Conservation (phyloP, 108 stramenopile species). For the Schizochytrium sp. region DNA sequence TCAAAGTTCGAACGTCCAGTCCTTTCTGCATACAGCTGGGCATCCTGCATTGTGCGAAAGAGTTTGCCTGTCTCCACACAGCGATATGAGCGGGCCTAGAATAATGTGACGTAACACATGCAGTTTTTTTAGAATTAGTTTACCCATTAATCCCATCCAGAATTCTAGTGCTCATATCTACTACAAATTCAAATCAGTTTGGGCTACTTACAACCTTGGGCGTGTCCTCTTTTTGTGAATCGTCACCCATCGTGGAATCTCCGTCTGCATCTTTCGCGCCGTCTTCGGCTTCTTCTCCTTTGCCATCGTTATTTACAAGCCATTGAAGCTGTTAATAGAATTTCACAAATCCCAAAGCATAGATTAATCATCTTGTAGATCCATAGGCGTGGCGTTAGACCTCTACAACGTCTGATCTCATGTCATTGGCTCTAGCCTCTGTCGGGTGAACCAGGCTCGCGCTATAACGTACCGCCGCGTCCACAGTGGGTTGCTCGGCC, state of each 20-base stretch:
- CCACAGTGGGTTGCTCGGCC: constrained; percentile 54
- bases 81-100: constrained; percentile 62
- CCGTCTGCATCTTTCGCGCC: constrained; percentile 60
- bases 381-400: no score
- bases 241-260: constrained; percentile 48
- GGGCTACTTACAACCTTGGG: constrained; percentile 15
- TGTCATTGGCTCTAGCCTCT: not conserved
- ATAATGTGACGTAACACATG: no score
- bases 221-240: not conserved
- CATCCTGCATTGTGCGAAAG: constrained; percentile 65
- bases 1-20: constrained; percentile 67
- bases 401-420: no score
- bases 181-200: not conserved
- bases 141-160: not conserved
- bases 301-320: constrained; percentile 71
- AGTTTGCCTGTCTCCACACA: constrained; percentile 64
- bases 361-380: no score
- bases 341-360: constrained; percentile 52
- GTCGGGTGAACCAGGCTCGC: not conserved
- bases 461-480: constrained; percentile 30
- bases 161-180: not conserved
- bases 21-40: constrained; percentile 67
- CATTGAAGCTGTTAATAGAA: constrained; percentile 65
- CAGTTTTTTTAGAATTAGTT: no score
- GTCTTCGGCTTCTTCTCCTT: constrained; percentile 71